A percentile compares a stretch with the other conserved stretches of the same genome.
These are phyloP conservation scores for Mycena belliarum DNA, from an alignment of 768 basidiomycete species.

Conservation along the genomic window DNA sequence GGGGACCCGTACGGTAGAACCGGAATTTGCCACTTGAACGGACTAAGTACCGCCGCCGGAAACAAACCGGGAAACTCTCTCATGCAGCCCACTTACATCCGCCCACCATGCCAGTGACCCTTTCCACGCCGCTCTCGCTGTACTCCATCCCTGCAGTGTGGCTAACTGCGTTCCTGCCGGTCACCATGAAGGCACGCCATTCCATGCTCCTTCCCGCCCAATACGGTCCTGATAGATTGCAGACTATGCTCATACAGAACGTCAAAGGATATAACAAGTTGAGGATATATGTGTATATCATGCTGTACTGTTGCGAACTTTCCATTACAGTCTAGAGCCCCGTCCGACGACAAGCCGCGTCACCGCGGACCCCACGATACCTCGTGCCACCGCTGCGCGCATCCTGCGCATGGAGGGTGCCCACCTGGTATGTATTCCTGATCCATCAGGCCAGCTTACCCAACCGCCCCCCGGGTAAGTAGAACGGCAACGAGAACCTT, in stretches of 20 bases:
- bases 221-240: background rate
- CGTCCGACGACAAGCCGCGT: slow-evolving; percentile 5
- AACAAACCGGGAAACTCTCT: background rate
- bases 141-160: slow-evolving; percentile 22
- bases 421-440: slow-evolving; percentile 11
- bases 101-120: slow-evolving; percentile 6
- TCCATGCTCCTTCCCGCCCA: background rate
- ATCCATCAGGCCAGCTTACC: background rate
- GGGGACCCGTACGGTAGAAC: no score
- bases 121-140: slow-evolving; percentile 17
- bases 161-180: slow-evolving; percentile 20
- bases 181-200: slow-evolving; percentile 11
- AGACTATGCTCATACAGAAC: slow-evolving; percentile 14
- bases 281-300: background rate
- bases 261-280: slow-evolving; percentile 18
- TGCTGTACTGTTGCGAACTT: background rate
- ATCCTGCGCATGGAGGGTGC: slow-evolving; percentile 22
- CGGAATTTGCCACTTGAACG: background rate
- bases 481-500: slow-evolving; percentile 22
- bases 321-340: slow-evolving; percentile 8
- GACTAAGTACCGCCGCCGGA: no score
- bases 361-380: background rate
- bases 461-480: background rate
- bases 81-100: background rate
- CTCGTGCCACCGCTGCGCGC: slow-evolving; percentile 13